These are phyloP conservation scores for Gyrodon lividus DNA, from an alignment of 768 basidiomycete species.

Conservation along the genomic window DNA sequence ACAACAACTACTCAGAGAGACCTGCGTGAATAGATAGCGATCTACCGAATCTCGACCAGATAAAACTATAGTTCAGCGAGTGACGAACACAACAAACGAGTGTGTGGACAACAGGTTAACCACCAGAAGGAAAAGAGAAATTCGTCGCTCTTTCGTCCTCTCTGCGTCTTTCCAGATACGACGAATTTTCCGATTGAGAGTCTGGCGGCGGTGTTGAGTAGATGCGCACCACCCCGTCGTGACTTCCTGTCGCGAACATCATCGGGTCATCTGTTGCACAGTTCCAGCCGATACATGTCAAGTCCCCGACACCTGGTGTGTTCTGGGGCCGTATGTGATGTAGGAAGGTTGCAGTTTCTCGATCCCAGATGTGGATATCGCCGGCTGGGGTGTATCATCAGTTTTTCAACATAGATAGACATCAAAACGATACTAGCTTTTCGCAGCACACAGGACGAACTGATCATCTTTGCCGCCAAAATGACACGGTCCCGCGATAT, in stretches of 20 bases:
- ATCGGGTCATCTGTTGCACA: slow-evolving; percentile 49
- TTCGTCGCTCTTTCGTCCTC: slow-evolving; percentile 25
- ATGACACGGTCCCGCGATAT: slow-evolving; percentile 80
- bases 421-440: slow-evolving; percentile 43
- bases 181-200: slow-evolving; percentile 20
- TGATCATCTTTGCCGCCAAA: slow-evolving; percentile 81
- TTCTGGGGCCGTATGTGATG: slow-evolving; percentile 64
- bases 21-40: slow-evolving; percentile 23
- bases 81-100: not conserved
- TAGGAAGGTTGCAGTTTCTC: slow-evolving; percentile 70
- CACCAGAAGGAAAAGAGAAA: slow-evolving; percentile 29
- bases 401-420: not conserved
- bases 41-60: slow-evolving; percentile 13
- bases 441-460: slow-evolving; percentile 73
- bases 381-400: slow-evolving; percentile 50
- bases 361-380: slow-evolving; percentile 85
- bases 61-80: slow-evolving; percentile 12
- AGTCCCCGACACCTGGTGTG: slow-evolving; percentile 52
- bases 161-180: too few relatives aligned
- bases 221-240: slow-evolving; percentile 72
- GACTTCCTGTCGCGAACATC: slow-evolving; percentile 71
- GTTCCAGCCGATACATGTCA: slow-evolving; percentile 84
- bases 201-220: slow-evolving; percentile 53
- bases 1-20: slow-evolving; percentile 9
- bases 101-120: slow-evolving; percentile 13